Evolutionary conservation across 2,329 filamentous ascomycete species (phyloP).

Genomic region (Davidsoniella virescens): DNA sequence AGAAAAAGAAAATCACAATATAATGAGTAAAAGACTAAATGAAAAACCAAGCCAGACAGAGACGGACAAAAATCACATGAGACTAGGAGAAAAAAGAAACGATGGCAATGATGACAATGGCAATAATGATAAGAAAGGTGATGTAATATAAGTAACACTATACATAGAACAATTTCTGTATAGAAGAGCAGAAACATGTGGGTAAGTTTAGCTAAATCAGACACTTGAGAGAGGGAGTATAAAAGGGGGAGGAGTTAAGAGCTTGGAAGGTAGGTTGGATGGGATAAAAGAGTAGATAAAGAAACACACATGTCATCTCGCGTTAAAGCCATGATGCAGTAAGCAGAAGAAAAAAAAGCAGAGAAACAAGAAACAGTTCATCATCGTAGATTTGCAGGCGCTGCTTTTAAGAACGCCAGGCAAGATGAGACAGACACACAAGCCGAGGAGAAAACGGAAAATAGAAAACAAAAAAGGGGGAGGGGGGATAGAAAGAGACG

Average conservation of each 20-base stretch:
- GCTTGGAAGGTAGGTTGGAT: background rate
- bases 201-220: too few species aligned
- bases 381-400: conserved; percentile 23
- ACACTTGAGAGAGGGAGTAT: too few species aligned
- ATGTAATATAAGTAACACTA: too few species aligned
- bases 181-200: too few species aligned
- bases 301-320: too few species aligned
- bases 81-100: background rate
- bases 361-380: background rate
- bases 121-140: conserved; percentile 9
- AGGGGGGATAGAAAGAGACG: background rate
- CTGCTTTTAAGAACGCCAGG: background rate
- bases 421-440: background rate
- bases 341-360: background rate
- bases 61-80: background rate
- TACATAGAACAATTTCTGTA: too few species aligned
- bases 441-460: background rate
- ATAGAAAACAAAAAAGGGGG: background rate
- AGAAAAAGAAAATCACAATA: conserved; percentile 12
- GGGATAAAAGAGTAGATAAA: too few species aligned
- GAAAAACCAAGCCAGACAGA: background rate
- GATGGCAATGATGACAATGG: background rate
- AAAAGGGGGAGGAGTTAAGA: background rate
- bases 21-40: conserved; percentile 1
- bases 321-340: background rate